Conservation (phyloP, 768 basidiomycete species). For the Botryobasidium botryosum region DNA sequence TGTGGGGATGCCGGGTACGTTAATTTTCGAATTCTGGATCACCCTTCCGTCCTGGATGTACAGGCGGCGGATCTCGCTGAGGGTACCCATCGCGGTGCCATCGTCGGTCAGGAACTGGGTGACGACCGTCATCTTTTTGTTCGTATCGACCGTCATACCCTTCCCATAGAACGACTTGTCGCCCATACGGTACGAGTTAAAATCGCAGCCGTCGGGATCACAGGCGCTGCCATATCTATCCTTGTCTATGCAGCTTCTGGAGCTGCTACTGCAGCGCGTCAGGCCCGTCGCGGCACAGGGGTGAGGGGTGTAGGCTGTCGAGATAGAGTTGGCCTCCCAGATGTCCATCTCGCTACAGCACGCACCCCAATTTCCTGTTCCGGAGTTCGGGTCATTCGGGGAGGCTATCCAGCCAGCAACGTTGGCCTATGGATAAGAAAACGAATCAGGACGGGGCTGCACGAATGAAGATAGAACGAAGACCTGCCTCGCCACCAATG, state of each 20-base stretch:
- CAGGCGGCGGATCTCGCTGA: conserved; percentile 30
- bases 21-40: conserved; percentile 33
- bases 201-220: conserved; percentile 42
- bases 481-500: conserved; percentile 33
- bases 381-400: conserved; percentile 28
- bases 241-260: conserved; percentile 10
- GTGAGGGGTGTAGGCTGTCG: conserved; percentile 38
- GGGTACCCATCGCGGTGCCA: conserved; percentile 29
- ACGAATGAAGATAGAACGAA: background rate
- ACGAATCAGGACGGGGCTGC: background rate
- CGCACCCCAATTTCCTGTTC: conserved; percentile 30
- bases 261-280: conserved; percentile 29
- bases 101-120: conserved; percentile 37
- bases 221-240: conserved; percentile 29
- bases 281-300: conserved; percentile 28
- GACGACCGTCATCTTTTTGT: conserved; percentile 35
- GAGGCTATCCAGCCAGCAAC: conserved; percentile 25
- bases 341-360: conserved; percentile 46
- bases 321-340: conserved; percentile 38
- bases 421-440: conserved; percentile 26
- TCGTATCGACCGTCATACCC: conserved; percentile 35
- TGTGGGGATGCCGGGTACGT: conserved; percentile 30
- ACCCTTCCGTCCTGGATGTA: conserved; percentile 33
- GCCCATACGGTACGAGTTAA: conserved; percentile 45
- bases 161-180: conserved; percentile 29